Percentiles rank a stretch among this genome's conserved stretches.
Evolutionary conservation across 352 stramenopile species (phyloP).

Genomic region (Pythium pyrilobum): DNA sequence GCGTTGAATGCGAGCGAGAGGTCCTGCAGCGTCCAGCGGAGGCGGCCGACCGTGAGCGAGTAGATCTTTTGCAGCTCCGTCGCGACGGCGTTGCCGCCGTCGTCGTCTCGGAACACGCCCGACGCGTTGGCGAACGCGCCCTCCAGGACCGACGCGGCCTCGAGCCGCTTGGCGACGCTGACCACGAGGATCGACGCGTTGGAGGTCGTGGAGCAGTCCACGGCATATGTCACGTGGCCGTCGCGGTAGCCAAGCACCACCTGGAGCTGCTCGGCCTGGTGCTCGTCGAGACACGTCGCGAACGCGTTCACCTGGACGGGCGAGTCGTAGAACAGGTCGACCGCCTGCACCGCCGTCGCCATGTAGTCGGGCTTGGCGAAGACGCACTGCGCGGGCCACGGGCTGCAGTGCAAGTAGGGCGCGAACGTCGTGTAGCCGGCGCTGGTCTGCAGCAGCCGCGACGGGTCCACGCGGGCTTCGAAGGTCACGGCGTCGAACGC

Average conservation of each 20-base stretch:
- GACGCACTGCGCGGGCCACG: neutral
- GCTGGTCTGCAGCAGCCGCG: neutral
- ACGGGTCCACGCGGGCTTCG: neutral
- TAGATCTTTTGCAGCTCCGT: conserved; percentile 16
- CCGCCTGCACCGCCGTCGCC: no score
- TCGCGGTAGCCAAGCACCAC: neutral
- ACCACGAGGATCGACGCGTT: conserved; percentile 6
- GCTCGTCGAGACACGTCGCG: conserved; percentile 1
- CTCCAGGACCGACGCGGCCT: neutral
- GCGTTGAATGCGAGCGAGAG: neutral
- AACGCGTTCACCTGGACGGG: conserved; percentile 5
- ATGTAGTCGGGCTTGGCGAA: neutral
- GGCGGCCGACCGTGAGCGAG: conserved; percentile 13
- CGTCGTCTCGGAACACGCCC: no score
- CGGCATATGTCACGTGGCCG: neutral
- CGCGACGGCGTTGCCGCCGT: neutral
- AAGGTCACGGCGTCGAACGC: conserved; percentile 10
- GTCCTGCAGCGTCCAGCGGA: conserved; percentile 13
- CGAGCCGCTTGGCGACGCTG: conserved; percentile 4
- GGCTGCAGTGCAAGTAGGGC: neutral
- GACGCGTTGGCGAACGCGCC: neutral
- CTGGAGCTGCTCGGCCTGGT: neutral
- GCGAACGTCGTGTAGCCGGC: neutral
- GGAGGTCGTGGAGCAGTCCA: neutral
- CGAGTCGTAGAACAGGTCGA: no score